Evolutionary conservation across 306 rosid species (phyloP).

Genomic region (Carpinus fangiana): DNA sequence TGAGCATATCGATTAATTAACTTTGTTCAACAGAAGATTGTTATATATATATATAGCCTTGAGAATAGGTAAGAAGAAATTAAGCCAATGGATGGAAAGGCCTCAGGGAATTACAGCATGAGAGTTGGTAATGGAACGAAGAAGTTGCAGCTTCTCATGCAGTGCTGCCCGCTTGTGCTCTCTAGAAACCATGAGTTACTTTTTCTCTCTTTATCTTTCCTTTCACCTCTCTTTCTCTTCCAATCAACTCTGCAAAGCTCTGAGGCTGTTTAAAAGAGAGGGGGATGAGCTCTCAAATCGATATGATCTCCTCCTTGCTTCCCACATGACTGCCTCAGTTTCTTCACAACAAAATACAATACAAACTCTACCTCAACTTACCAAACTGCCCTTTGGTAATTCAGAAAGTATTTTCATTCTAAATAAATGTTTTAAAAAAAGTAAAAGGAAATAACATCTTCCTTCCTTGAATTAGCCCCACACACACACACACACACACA

Average conservation of each 20-base stretch:
- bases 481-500: too few relatives aligned
- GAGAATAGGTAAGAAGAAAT: slow-evolving; percentile 21
- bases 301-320: slow-evolving; percentile 68
- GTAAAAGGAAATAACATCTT: background rate
- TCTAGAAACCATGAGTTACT: slow-evolving; percentile 65
- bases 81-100: slow-evolving; percentile 45
- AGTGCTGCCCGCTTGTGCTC: slow-evolving; percentile 83
- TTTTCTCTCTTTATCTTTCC: slow-evolving; percentile 15
- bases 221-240: slow-evolving; percentile 10
- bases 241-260: slow-evolving; percentile 36
- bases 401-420: background rate
- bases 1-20: too few relatives aligned
- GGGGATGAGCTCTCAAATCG: slow-evolving; percentile 66
- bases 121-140: slow-evolving; percentile 96
- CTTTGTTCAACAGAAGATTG: too few relatives aligned
- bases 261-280: slow-evolving; percentile 54
- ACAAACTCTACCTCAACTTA: slow-evolving; percentile 27
- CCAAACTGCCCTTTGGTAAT: slow-evolving; percentile 52
- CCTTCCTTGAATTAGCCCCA: background rate
- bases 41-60: background rate
- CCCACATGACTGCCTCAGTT: slow-evolving; percentile 64
- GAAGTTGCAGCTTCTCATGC: slow-evolving; percentile 93
- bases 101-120: slow-evolving; percentile 74
- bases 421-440: too few relatives aligned
- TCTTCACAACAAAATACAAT: slow-evolving; percentile 39